Conservation (phyloP, 2,329 filamentous ascomycete species). For the Aspergillus persii region DNA sequence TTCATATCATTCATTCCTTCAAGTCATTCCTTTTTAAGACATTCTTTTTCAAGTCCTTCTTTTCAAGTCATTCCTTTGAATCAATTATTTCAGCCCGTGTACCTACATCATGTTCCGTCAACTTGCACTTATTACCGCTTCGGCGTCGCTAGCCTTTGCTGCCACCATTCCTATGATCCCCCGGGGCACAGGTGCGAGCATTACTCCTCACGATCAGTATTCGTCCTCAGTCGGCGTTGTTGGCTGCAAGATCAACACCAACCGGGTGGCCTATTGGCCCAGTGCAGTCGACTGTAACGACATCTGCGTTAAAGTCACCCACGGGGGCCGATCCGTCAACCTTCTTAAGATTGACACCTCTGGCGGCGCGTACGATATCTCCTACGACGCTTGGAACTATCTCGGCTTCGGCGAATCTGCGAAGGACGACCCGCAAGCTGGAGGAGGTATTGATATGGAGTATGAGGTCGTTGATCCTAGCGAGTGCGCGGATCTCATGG, state of each 20-base stretch:
- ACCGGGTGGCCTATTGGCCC: not conserved
- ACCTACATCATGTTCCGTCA: not conserved
- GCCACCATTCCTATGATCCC: not conserved
- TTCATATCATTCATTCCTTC: not conserved
- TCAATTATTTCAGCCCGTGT: not conserved
- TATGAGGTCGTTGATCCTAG: not conserved
- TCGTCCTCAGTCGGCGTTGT: slow-evolving; percentile 1
- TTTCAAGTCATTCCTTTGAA: not conserved
- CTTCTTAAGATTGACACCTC: slow-evolving; percentile 2
- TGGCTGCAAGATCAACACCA: slow-evolving; percentile 1
- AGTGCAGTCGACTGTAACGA: not conserved
- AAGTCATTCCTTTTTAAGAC: too few relatives aligned
- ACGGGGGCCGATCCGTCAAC: not conserved
- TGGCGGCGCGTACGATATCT: not conserved
- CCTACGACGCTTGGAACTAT: slow-evolving; percentile 2
- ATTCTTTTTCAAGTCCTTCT: too few relatives aligned
- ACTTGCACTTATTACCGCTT: not conserved
- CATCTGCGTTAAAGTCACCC: slow-evolving; percentile 1
- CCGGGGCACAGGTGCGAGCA: not conserved
- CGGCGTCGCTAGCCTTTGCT: not conserved
- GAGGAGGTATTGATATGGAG: not conserved
- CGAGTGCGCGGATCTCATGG: not conserved
- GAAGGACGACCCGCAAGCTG: not conserved
- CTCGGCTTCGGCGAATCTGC: not conserved
- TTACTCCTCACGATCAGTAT: slow-evolving; percentile 1